phyloP scores from a whole-genome alignment of 1,284 basidiomycete genomes.

The Ustilago xerochloae region DNA sequence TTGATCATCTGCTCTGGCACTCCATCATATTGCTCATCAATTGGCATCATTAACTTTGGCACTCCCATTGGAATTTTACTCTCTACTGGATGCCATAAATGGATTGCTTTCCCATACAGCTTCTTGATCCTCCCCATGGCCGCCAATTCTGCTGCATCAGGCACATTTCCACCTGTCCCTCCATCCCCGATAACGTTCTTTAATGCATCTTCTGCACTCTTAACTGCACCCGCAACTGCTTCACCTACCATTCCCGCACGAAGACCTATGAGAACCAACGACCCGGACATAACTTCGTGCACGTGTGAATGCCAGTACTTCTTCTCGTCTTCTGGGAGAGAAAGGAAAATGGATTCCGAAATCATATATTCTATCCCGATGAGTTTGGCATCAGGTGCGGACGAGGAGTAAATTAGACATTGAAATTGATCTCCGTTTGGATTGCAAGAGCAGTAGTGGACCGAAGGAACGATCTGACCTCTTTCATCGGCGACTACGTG shows the following conservation, averaged over 20 bases:
- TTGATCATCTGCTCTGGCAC: constrained; percentile 13
- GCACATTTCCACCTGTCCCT: constrained; percentile 31
- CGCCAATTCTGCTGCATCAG: constrained; percentile 36
- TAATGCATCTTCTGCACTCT: constrained; percentile 21
- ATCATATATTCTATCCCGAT: constrained; percentile 74
- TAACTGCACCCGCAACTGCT: constrained; percentile 11
- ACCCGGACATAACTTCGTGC: constrained; percentile 72
- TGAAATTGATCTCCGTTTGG: constrained; percentile 24
- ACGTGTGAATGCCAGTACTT: constrained; percentile 73
- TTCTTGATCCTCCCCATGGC: constrained; percentile 24
- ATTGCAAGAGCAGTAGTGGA: constrained; percentile 48
- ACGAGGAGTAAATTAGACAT: constrained; percentile 72
- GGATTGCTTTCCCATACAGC: constrained; percentile 38
- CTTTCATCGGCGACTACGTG: constrained; percentile 47
- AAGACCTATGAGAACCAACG: constrained; percentile 68
- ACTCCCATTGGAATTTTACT: constrained; percentile 21
- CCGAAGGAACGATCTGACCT: constrained; percentile 32
- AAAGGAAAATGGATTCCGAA: constrained; percentile 70
- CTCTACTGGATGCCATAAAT: background rate
- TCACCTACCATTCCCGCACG: constrained; percentile 14
- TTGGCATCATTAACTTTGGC: constrained; percentile 47
- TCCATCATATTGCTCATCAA: constrained; percentile 23
- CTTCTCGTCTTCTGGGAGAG: constrained; percentile 71
- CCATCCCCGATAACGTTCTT: constrained; percentile 1
- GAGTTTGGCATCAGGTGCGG: constrained; percentile 70